Evolutionary conservation across 2,329 filamentous ascomycete species (phyloP).

Genomic region (Ascochyta lentis): DNA sequence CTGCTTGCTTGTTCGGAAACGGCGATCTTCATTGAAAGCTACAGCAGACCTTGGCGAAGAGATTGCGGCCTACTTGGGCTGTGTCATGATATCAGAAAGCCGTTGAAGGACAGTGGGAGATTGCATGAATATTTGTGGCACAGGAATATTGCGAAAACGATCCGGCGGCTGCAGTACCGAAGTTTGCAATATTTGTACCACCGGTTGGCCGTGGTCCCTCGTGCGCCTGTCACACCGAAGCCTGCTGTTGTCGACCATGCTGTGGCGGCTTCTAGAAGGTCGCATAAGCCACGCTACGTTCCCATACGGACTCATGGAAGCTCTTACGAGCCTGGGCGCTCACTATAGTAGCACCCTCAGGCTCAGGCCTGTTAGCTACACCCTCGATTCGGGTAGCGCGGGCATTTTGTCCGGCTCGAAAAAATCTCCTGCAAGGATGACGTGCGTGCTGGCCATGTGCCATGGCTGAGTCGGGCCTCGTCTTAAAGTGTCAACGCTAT

Average conservation of each 20-base stretch:
- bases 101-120: conserved; percentile 28
- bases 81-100: conserved; percentile 33
- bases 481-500: conserved; percentile 21
- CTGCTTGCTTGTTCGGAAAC: conserved; percentile 22
- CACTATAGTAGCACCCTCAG: not conserved
- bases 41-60: conserved; percentile 23
- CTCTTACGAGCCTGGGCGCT: not conserved
- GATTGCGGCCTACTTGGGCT: conserved; percentile 24
- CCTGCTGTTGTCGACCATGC: conserved; percentile 14
- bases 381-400: conserved; percentile 24
- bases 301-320: conserved; percentile 22
- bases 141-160: conserved; percentile 9
- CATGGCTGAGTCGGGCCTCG: conserved; percentile 4
- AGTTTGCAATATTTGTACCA: conserved; percentile 15
- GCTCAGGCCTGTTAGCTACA: conserved; percentile 19
- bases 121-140: conserved; percentile 19
- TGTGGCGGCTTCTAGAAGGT: conserved; percentile 42
- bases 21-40: conserved; percentile 29
- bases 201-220: conserved; percentile 8
- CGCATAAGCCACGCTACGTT: conserved; percentile 24
- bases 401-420: conserved; percentile 27
- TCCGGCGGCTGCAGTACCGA: conserved; percentile 5
- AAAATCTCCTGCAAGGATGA: conserved; percentile 39
- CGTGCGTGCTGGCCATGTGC: conserved; percentile 36
- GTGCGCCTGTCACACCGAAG: conserved; percentile 25